Percentiles rank a stretch among this genome's conserved stretches.
phyloP scores from a whole-genome alignment of 1,139 yeast species.

The Geotrichum carabidarum region DNA sequence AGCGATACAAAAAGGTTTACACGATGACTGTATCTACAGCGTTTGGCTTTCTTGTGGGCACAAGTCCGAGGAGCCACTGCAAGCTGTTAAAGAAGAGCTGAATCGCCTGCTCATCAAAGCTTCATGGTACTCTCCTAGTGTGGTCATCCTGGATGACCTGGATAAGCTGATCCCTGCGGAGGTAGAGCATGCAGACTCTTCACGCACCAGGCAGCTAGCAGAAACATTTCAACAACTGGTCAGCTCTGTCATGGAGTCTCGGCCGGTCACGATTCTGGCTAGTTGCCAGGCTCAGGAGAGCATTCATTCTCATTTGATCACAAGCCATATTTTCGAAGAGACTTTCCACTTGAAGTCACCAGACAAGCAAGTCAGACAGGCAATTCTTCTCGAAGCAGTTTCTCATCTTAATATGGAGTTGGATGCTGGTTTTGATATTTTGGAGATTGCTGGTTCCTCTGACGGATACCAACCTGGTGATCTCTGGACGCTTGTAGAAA shows the following conservation, averaged over 20 bases:
- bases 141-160: constrained; percentile 73
- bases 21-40: constrained; percentile 42
- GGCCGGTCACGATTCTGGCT: constrained; percentile 51
- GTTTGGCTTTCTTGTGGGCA: constrained; percentile 51
- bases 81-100: constrained; percentile 48
- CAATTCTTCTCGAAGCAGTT: constrained; percentile 49
- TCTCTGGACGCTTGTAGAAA: constrained; percentile 62
- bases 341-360: constrained; percentile 64
- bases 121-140: constrained; percentile 75
- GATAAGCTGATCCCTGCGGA: constrained; percentile 73
- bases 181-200: constrained; percentile 61
- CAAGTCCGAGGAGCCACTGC: constrained; percentile 53
- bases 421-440: constrained; percentile 48
- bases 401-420: constrained; percentile 32
- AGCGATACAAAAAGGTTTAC: constrained; percentile 42
- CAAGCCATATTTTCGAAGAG: constrained; percentile 68
- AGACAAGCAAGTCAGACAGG: constrained; percentile 54
- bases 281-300: constrained; percentile 62
- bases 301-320: constrained; percentile 56
- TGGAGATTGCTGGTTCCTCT: constrained; percentile 69
- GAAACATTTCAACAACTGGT: constrained; percentile 44
- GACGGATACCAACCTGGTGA: constrained; percentile 91
- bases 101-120: constrained; percentile 54
- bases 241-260: constrained; percentile 38
- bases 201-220: constrained; percentile 54